A percentile compares a stretch with the other conserved stretches of the same genome.
These are phyloP conservation scores for Immersiella caudata DNA, from an alignment of 495 filamentous ascomycete species.

Conservation along the genomic window DNA sequence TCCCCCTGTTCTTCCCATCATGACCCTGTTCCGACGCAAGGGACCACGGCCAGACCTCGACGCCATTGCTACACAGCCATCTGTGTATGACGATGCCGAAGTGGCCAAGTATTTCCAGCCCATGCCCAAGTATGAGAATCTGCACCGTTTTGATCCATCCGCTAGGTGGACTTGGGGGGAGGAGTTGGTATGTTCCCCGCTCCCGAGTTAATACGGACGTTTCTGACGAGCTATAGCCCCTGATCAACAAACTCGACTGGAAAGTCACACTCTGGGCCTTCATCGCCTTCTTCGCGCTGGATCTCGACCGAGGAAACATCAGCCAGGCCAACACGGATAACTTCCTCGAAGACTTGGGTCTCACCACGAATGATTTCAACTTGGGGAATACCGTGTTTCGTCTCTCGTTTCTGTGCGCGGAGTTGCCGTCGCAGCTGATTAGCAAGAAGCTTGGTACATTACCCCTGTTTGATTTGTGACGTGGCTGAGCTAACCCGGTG, in stretches of 20 bases:
- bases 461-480: background rate
- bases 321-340: constrained; percentile 40
- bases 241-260: constrained; percentile 37
- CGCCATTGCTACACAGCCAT: constrained; percentile 54
- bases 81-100: constrained; percentile 54
- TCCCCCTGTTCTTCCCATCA: constrained; percentile 2
- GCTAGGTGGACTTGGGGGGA: constrained; percentile 57
- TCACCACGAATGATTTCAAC: constrained; percentile 49
- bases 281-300: constrained; percentile 32
- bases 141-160: constrained; percentile 54
- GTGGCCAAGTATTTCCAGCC: constrained; percentile 52
- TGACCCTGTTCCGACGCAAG: constrained; percentile 6
- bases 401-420: constrained; percentile 66
- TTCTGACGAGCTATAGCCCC: constrained; percentile 3
- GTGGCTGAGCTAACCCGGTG: background rate
- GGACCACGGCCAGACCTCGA: constrained; percentile 35
- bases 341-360: constrained; percentile 37
- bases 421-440: constrained; percentile 73
- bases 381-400: constrained; percentile 73
- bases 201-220: no score
- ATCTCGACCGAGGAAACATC: constrained; percentile 34
- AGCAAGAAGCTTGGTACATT: constrained; percentile 68
- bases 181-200: constrained; percentile 38
- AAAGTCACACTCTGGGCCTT: constrained; percentile 29
- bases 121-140: constrained; percentile 52